Conservation (phyloP, 2,329 filamentous ascomycete species). For the Alternaria sp. region DNA sequence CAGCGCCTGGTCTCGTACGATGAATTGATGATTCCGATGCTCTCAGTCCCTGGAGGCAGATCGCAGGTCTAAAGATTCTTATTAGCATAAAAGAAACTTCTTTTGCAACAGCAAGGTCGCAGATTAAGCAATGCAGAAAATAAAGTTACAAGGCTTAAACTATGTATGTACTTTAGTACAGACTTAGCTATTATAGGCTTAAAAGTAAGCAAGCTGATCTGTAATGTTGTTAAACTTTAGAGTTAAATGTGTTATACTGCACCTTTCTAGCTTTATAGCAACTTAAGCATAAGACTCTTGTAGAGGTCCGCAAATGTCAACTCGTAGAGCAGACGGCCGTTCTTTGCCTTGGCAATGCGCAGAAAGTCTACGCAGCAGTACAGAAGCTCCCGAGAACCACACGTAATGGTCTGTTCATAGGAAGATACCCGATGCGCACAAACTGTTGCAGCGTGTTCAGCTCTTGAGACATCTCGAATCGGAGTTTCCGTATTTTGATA, state of each 20-base stretch:
- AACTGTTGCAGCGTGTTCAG: neutral
- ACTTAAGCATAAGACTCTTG: neutral
- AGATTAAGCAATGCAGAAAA: neutral
- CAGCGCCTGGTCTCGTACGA: neutral
- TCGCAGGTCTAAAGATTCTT: neutral
- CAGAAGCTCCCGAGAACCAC: neutral
- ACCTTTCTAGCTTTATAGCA: neutral
- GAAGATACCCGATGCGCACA: neutral
- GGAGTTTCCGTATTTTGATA: neutral
- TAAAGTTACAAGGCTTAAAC: neutral
- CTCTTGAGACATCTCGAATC: rapidly evolving
- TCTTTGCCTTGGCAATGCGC: neutral
- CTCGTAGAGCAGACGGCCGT: neutral
- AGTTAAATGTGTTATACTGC: neutral
- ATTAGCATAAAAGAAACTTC: neutral
- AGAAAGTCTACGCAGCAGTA: neutral
- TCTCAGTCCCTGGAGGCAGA: neutral
- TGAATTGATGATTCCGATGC: neutral
- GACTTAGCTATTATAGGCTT: neutral
- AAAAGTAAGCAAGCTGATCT: neutral
- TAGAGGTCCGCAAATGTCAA: neutral
- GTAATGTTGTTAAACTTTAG: neutral
- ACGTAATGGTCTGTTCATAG: neutral
- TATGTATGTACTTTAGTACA: neutral
- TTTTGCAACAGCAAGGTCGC: neutral